These are phyloP conservation scores for Gossypium davidsonii DNA, from an alignment of 441 rosid genomes.

Conservation along the genomic window DNA sequence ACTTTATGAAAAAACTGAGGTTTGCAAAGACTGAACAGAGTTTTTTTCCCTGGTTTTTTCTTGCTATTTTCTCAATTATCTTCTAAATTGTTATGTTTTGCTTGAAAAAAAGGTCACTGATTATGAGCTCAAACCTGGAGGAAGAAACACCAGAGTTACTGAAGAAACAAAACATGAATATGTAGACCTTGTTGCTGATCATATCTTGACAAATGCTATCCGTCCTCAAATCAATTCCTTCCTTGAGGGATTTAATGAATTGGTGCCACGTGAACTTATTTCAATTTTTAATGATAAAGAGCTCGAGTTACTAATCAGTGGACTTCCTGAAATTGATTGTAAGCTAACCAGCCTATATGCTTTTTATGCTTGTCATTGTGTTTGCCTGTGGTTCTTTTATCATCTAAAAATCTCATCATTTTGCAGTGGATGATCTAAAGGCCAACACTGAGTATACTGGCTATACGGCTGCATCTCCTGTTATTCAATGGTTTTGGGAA, in stretches of 20 bases:
- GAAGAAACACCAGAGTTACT: constrained; percentile 86
- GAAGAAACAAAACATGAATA: constrained; percentile 97
- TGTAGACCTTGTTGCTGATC: constrained; percentile 96
- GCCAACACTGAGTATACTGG: constrained; percentile 88
- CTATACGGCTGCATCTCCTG: constrained; percentile 70
- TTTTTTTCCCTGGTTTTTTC: neutral
- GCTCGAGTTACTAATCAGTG: constrained; percentile 95
- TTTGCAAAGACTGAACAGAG: constrained; percentile 14
- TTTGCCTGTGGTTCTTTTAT: constrained; percentile 12
- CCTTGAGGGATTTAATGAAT: constrained; percentile 82
- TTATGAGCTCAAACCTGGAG: constrained; percentile 95
- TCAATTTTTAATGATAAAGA: constrained; percentile 95
- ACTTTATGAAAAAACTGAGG: constrained; percentile 94
- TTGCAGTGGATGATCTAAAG: constrained; percentile 87
- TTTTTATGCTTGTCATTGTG: neutral
- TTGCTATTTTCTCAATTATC: neutral
- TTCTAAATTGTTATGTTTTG: constrained; percentile 15
- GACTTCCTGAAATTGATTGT: constrained; percentile 98
- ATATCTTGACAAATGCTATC: constrained; percentile 90
- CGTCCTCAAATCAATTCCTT: constrained; percentile 92
- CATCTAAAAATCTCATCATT: constrained; percentile 7
- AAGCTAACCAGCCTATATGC: constrained; percentile 30
- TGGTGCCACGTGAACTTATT: constrained; percentile 73
- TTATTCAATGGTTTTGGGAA: constrained; percentile 98
- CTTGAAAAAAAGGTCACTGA: constrained; percentile 70